Percentiles rank a stretch among this genome's conserved stretches.
These are phyloP conservation scores for Sphaerobolus stellatus DNA, from an alignment of 1,284 basidiomycete genomes.

Conservation along the genomic window DNA sequence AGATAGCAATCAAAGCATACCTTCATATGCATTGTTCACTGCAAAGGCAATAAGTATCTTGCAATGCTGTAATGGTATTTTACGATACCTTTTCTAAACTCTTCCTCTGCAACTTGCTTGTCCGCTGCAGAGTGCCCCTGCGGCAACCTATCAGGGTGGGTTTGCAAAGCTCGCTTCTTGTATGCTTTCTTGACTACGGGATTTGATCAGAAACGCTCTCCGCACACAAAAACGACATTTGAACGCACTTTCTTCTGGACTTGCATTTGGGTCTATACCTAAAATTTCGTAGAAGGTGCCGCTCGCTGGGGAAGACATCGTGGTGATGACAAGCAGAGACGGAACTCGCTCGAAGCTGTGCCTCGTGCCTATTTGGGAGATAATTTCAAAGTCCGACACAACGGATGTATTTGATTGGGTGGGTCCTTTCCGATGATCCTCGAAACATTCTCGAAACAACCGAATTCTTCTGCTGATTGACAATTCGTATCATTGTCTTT, in stretches of 20 bases:
- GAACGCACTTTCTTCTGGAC: conserved; percentile 44
- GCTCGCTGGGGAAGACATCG: conserved; percentile 56
- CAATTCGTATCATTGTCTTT: no score
- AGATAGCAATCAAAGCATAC: conserved; percentile 3
- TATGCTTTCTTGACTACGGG: conserved; percentile 60
- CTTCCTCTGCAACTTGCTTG: conserved; percentile 49
- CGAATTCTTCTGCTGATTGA: no score
- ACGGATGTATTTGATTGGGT: no score
- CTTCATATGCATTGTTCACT: conserved; percentile 54
- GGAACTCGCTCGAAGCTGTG: no score
- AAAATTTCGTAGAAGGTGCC: conserved; percentile 54
- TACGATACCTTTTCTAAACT: conserved; percentile 45
- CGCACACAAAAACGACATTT: neutral
- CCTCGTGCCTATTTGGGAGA: no score
- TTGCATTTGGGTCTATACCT: conserved; percentile 38
- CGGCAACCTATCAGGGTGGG: conserved; percentile 65
- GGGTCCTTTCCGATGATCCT: no score
- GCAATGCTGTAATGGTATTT: neutral
- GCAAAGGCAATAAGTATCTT: neutral
- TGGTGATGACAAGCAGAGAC: conserved; percentile 6
- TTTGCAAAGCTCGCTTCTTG: conserved; percentile 57
- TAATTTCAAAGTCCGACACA: no score
- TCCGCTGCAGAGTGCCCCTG: conserved; percentile 45
- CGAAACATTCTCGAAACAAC: no score
- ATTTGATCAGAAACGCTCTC: neutral